Evolutionary conservation across 129 eudicot genomes (phyloP).

Genomic region (Escallonia herrerae): DNA sequence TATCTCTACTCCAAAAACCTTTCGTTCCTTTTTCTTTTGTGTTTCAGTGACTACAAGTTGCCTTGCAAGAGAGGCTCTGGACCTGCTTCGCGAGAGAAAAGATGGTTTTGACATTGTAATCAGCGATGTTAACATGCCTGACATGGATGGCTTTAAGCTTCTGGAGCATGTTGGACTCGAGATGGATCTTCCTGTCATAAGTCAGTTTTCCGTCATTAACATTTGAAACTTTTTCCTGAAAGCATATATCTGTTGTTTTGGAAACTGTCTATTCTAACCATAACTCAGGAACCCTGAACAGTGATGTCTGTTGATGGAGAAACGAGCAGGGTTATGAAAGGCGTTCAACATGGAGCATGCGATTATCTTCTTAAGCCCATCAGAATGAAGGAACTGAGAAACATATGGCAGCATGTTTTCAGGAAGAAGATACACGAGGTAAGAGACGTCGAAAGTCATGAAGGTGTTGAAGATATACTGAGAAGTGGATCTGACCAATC

Average conservation of each 20-base stretch:
- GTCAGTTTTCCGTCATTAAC: conserved; percentile 34
- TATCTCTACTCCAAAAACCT: too few species aligned
- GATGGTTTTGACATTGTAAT: conserved; percentile 84
- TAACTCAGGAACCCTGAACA: conserved; percentile 20
- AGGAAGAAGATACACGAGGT: conserved; percentile 76
- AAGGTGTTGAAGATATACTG: conserved; percentile 68
- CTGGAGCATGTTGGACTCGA: conserved; percentile 95
- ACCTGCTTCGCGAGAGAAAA: conserved; percentile 73
- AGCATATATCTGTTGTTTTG: background rate
- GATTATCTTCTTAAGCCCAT: conserved; percentile 92
- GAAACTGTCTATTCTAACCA: background rate
- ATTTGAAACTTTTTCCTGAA: background rate
- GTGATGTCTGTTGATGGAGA: conserved; percentile 99
- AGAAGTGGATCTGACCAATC: conserved; percentile 57
- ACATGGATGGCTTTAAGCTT: conserved; percentile 99
- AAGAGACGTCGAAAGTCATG: conserved; percentile 63
- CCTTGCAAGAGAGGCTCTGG: conserved; percentile 76
- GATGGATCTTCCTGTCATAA: conserved; percentile 97
- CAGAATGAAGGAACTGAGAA: conserved; percentile 87
- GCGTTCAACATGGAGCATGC: conserved; percentile 94
- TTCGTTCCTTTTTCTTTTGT: background rate
- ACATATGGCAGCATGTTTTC: conserved; percentile 96
- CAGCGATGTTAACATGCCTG: conserved; percentile 99
- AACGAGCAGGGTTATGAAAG: conserved; percentile 94
- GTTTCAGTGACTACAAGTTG: conserved; percentile 78